Base-by-base conservation (phyloP, 768 basidiomycete genomes). In the Boletellus ananas region DNA sequence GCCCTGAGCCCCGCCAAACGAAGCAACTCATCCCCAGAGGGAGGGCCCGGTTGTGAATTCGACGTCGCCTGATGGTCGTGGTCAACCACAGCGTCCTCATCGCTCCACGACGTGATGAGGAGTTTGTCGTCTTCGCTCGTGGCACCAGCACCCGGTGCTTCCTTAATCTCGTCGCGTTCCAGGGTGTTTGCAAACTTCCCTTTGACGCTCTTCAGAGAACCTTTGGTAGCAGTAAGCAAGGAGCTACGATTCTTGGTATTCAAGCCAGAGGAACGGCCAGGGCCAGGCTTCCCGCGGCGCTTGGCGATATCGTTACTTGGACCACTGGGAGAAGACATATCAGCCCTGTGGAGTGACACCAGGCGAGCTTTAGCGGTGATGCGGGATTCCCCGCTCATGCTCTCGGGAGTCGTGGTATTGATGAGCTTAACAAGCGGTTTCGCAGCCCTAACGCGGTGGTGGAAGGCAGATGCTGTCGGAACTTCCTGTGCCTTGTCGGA, bases 401-500 rank as follows among this genome's bases (percentile, higher is more conserved):
- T 39, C 17, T 71, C 54, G 12, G 60, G 50, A 1, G 47, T 49
- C 6, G 73, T 64, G 25, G 61, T 37, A 45, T 84, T 79, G 4
- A 75, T 65, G 51, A 79, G 62, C 56, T 79, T 79, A 17, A 85
- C 75, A 4, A 72, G 70, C 14, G 85, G 81, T 21, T 83, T 80
- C 16, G 73, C 71, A 13, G 65, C 69, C 38, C 80, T 76, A 1
- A 63, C 67, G 47, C 77, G 77, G 61, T 83, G 83, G 6, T 55
- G 54, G 20, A 71, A 71, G 5, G 20, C 23, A 3, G 51, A 8
- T 1, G 43, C 55, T 14, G 18, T 46, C 14, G 52, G 52, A 40
- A 3, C 27, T 51, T 57, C 56, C 4, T 40, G 37, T 6, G 31
- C 27, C 39, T 49, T 43, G 13, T 56, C 57, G 34, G 55, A 39